Conservation (phyloP, 306 rosid species). For the Begonia fuchsioides region DNA sequence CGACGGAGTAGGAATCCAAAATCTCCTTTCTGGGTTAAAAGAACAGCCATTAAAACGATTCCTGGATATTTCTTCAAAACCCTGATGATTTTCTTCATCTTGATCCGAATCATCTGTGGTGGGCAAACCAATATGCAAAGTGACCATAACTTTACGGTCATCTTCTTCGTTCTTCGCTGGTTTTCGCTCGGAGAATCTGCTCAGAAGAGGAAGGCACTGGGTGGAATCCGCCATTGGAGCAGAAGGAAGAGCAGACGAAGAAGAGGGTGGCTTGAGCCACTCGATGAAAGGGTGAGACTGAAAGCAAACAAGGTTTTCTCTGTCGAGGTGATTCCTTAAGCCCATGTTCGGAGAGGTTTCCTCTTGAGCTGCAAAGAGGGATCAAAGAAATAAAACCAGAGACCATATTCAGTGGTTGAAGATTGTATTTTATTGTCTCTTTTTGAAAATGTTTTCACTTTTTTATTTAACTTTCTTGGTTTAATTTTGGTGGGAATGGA, state of each 20-base stretch:
- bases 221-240: slow-evolving; percentile 13
- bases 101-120: slow-evolving; percentile 4
- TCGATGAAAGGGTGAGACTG: slow-evolving; percentile 80
- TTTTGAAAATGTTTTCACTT: neutral
- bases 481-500: slow-evolving; percentile 20
- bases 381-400: neutral
- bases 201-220: slow-evolving; percentile 53
- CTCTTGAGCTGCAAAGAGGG: slow-evolving; percentile 21
- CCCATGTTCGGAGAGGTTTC: slow-evolving; percentile 40
- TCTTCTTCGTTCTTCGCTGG: slow-evolving; percentile 32
- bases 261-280: slow-evolving; percentile 69
- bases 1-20: slow-evolving; percentile 94
- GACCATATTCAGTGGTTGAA: too few relatives aligned
- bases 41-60: slow-evolving; percentile 33
- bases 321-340: slow-evolving; percentile 34
- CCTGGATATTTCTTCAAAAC: slow-evolving; percentile 22
- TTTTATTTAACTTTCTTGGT: slow-evolving; percentile 1
- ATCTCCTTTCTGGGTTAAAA: slow-evolving; percentile 51
- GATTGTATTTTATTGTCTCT: slow-evolving; percentile 11
- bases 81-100: slow-evolving; percentile 13
- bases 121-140: slow-evolving; percentile 81
- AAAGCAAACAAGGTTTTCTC: slow-evolving; percentile 28
- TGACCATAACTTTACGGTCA: slow-evolving; percentile 42
- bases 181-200: slow-evolving; percentile 13
- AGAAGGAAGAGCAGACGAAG: slow-evolving; percentile 17